phyloP scores from a whole-genome alignment of 1,284 basidiomycete species.

The Fomitiporia mediterranea region DNA sequence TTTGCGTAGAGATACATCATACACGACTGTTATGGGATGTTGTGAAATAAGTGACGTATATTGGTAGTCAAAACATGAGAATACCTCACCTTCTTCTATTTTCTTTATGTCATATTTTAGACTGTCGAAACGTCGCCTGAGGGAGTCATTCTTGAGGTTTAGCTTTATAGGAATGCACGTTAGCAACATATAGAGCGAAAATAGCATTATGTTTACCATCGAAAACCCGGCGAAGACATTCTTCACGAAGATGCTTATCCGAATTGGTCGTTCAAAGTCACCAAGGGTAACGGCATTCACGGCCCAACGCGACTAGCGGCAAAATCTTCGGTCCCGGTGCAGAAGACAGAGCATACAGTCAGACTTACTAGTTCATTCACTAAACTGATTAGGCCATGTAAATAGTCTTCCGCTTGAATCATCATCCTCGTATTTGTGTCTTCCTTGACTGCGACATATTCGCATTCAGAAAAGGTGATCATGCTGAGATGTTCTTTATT shows the following conservation, averaged over 20 bases:
- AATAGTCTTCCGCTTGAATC: constrained; percentile 75
- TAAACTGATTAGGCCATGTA: constrained; percentile 77
- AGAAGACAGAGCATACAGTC: background rate
- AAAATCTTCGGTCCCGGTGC: background rate
- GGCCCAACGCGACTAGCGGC: constrained; percentile 65
- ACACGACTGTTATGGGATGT: constrained; percentile 54
- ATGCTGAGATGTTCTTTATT: constrained; percentile 29
- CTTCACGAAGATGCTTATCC: constrained; percentile 78
- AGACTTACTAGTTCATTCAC: constrained; percentile 74
- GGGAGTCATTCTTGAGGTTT: constrained; percentile 83
- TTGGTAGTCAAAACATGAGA: background rate
- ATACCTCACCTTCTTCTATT: constrained; percentile 73
- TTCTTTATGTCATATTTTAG: constrained; percentile 87
- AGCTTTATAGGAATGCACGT: constrained; percentile 48
- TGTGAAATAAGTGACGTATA: no score
- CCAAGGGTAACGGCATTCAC: constrained; percentile 81
- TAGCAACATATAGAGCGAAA: background rate
- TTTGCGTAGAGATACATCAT: constrained; percentile 77
- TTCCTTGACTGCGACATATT: constrained; percentile 48
- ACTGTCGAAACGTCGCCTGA: constrained; percentile 76
- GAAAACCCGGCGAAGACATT: constrained; percentile 80
- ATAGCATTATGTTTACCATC: constrained; percentile 44
- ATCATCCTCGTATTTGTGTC: constrained; percentile 67
- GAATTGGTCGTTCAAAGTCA: constrained; percentile 74
- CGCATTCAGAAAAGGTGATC: constrained; percentile 17